Percentiles rank a stretch among this genome's conserved stretches.
These are phyloP conservation scores for Talaromyces thailandensis DNA, from an alignment of 495 filamentous ascomycete genomes.

Conservation along the genomic window DNA sequence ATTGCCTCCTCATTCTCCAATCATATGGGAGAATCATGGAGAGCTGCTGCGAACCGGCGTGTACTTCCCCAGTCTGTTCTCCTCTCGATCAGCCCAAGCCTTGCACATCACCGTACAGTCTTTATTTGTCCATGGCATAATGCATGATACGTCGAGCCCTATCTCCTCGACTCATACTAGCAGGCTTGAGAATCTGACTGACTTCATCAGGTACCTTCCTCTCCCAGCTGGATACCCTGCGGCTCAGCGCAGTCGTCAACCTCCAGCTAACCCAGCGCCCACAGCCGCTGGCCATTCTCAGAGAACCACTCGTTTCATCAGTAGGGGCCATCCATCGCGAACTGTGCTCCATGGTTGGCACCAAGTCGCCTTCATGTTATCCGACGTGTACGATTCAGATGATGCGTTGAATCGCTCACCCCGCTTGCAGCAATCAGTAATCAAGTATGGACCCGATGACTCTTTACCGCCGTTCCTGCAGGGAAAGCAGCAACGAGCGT, in stretches of 20 bases:
- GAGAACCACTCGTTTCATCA: not conserved
- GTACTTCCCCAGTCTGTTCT: not conserved
- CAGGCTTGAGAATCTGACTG: not conserved
- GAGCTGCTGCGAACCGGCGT: not conserved
- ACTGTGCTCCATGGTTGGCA: not conserved
- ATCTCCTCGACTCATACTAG: not conserved
- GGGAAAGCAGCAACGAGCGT: conserved; percentile 13
- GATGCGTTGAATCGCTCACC: conserved; percentile 27
- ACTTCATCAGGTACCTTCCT: not conserved
- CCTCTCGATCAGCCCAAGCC: not conserved
- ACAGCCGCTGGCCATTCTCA: not conserved
- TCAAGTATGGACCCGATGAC: conserved; percentile 16
- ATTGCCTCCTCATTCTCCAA: not conserved
- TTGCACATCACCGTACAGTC: not conserved
- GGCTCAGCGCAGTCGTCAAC: not conserved
- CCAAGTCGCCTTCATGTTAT: conserved; percentile 25
- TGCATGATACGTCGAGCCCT: not conserved
- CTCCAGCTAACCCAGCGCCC: not conserved
- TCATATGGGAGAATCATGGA: not conserved
- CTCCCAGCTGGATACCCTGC: not conserved
- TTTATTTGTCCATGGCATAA: not conserved
- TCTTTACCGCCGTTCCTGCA: conserved; percentile 15
- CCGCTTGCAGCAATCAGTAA: conserved; percentile 12
- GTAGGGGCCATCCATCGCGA: not conserved
- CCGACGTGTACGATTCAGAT: conserved; percentile 36